These are phyloP conservation scores for Kurtzmaniella fragi DNA, from an alignment of 805 yeast genomes.

Conservation along the genomic window DNA sequence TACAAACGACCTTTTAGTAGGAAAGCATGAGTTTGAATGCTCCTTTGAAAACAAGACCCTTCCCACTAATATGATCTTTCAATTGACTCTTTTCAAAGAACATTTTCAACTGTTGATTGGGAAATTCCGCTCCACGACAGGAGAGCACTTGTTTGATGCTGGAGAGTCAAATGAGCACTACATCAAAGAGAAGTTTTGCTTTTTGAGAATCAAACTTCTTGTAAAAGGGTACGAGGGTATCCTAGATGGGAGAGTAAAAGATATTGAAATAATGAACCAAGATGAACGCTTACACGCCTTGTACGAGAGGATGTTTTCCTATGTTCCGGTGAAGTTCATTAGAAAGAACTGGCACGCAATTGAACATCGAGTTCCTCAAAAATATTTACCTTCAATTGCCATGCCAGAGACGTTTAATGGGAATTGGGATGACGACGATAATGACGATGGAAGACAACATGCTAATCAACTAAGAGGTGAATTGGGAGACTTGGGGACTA, in stretches of 20 bases:
- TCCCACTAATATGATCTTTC: constrained; percentile 9
- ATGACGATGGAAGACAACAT: constrained; percentile 4
- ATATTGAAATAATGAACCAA: constrained; percentile 1
- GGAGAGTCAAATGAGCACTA: constrained; percentile 2
- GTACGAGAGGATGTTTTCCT: neutral
- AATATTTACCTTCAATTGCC: constrained; percentile 1
- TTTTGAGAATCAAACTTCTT: constrained; percentile 5
- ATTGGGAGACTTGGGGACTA: no score
- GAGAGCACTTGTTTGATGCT: constrained; percentile 2
- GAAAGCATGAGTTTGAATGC: constrained; percentile 4
- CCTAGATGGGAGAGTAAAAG: constrained; percentile 10
- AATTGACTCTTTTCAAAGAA: constrained; percentile 10
- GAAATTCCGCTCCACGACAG: constrained; percentile 4
- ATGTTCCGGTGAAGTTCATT: neutral
- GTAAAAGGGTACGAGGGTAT: constrained; percentile 9
- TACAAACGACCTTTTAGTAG: constrained; percentile 4
- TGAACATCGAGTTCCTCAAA: constrained; percentile 1
- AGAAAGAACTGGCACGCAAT: constrained; percentile 1
- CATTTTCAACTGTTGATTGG: constrained; percentile 3
- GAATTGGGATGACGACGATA: neutral
- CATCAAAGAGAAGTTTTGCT: constrained; percentile 6
- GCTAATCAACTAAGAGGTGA: no score
- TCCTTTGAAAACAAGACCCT: constrained; percentile 4
- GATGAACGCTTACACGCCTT: neutral
- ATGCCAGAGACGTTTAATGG: neutral